Conservation (phyloP, 2,329 filamentous ascomycete genomes). For the Curvularia eragrostidis region DNA sequence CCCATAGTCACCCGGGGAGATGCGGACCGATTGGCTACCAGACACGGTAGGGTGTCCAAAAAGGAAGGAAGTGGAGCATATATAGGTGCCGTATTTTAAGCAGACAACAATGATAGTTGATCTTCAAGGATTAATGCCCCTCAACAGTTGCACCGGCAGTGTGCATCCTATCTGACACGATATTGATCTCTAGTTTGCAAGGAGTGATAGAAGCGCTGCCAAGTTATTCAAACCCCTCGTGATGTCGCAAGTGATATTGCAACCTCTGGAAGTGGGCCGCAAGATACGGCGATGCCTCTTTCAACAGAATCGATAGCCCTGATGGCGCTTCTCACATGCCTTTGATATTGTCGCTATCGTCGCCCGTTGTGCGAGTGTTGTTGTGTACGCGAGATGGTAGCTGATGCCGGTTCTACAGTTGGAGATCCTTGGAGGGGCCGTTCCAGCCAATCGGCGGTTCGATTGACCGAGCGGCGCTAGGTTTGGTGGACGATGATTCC, state of each 20-base stretch:
- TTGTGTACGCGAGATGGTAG: background rate
- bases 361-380: background rate
- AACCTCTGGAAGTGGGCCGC: background rate
- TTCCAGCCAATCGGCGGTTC: slow-evolving; percentile 16
- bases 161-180: background rate
- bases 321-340: background rate
- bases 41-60: background rate
- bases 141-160: background rate
- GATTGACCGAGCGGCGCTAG: slow-evolving; percentile 23
- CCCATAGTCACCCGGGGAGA: background rate
- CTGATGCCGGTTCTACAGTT: background rate
- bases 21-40: background rate
- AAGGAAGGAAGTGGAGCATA: background rate
- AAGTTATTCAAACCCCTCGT: background rate
- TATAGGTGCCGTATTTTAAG: background rate
- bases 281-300: background rate
- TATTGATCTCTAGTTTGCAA: background rate
- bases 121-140: background rate
- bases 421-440: background rate
- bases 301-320: background rate
- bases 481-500: slow-evolving; percentile 23
- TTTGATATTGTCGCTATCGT: background rate
- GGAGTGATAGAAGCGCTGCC: background rate
- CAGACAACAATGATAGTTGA: background rate
- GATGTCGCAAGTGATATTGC: background rate